Base-by-base conservation (phyloP, 495 filamentous ascomycete species). In the Hypoxylon cercidicola region DNA sequence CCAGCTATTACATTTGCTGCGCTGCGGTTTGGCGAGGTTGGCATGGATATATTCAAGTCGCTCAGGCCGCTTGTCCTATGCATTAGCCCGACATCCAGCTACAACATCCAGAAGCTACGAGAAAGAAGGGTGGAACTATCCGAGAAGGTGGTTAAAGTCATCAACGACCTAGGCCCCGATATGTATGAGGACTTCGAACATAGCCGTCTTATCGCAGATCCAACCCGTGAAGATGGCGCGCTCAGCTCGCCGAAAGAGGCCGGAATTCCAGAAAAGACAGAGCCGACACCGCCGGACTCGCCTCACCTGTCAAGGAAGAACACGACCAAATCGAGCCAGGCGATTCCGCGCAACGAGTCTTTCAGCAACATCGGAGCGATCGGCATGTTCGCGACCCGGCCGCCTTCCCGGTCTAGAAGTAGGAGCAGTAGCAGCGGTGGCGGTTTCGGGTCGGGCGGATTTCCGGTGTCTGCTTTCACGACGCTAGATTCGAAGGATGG, bases 1-100 rank as follows among this genome's bases (percentile, higher is more conserved):
- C 92, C 93, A 1, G 82, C 88, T 19, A 90, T 97, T 75, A 97
- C 93, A 3, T 97, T 96, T 72, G 93, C 92, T 2, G 93, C 96
- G 8, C 88, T 99, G 32, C 90, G 95, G 4, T 96, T 98, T 70
- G 95, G 95, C 41, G 95, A 99, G 75, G 88, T 94, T 48, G 95
- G 93, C 28, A 98, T 99, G 94, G 95, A 99, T 70, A 97, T 99
- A 46, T 64, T 93, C 77, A 99, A 98, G 77, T 98, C 95, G 0
- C 86, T 99, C 11, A 85, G 91, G 0, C 95, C 95, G 1, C 87
- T 99, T 8, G 78, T 96, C n/a, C 78, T 97, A n/a, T 92, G 88
- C 47, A 82, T 99, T 59, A 90, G 90, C 65, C 95, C 95, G 1
- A 87, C 87, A 8, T 92, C 91, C 1, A 87, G 87, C 73, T 96